Percentiles rank a stretch among this genome's conserved stretches.
phyloP scores from a whole-genome alignment of 345 rosid genomes.

The Moricandia arvensis region DNA sequence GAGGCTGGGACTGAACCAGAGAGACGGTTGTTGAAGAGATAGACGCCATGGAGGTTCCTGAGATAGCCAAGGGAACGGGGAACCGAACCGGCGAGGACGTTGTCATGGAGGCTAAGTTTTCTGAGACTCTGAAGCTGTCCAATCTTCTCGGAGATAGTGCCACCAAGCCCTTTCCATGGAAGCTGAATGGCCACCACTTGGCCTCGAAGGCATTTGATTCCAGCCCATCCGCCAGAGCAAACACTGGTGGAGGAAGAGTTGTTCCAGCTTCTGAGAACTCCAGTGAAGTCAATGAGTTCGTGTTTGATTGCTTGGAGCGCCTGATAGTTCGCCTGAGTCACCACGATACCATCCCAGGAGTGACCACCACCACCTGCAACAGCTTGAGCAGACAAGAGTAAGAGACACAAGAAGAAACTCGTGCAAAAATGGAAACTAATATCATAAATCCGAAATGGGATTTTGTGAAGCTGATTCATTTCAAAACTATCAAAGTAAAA shows the following conservation, averaged over 20 bases:
- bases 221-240: conserved; percentile 88
- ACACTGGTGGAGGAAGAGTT: conserved; percentile 50
- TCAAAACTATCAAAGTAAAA: conserved; percentile 16
- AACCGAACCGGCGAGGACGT: conserved; percentile 59
- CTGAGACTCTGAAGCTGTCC: conserved; percentile 74
- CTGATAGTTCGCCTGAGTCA: conserved; percentile 63
- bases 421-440: conserved; percentile 17
- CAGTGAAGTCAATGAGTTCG: conserved; percentile 63
- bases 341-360: conserved; percentile 63
- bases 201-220: conserved; percentile 87
- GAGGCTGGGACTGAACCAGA: conserved; percentile 79
- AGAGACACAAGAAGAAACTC: conserved; percentile 38
- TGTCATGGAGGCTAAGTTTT: conserved; percentile 82
- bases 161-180: conserved; percentile 87
- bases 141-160: conserved; percentile 73
- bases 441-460: conserved; percentile 20
- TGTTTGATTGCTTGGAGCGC: conserved; percentile 70
- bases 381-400: conserved; percentile 34
- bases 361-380: conserved; percentile 52
- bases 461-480: conserved; percentile 28
- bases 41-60: conserved; percentile 66
- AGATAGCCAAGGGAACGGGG: conserved; percentile 82
- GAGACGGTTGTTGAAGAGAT: conserved; percentile 89
- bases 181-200: conserved; percentile 82
- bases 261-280: conserved; percentile 77